Evolutionary conservation across 1,284 basidiomycete genomes (phyloP).

Genomic region (Sporisorium scitamineum): DNA sequence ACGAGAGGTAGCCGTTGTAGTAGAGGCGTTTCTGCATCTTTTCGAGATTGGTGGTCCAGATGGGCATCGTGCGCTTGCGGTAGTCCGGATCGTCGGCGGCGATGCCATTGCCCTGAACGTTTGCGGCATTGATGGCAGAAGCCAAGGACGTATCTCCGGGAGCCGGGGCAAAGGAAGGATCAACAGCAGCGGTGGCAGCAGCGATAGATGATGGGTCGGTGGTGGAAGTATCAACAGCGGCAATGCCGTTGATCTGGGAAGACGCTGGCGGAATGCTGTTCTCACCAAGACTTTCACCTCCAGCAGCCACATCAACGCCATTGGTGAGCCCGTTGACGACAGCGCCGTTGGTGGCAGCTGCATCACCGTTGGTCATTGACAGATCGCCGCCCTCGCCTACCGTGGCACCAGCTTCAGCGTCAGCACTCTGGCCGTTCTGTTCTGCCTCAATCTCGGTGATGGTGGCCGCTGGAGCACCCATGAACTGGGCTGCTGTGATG

Average conservation of each 20-base stretch:
- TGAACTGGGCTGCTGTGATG: slow-evolving; percentile 48
- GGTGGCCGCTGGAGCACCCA: slow-evolving; percentile 14
- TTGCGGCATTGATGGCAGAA: slow-evolving; percentile 8
- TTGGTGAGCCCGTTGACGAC: not conserved
- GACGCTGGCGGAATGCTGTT: slow-evolving; percentile 14
- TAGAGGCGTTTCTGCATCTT: slow-evolving; percentile 88
- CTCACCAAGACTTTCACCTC: not conserved
- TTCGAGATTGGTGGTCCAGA: slow-evolving; percentile 75
- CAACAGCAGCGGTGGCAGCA: not conserved
- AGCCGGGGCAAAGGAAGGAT: not conserved
- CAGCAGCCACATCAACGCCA: not conserved
- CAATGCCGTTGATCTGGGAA: slow-evolving; percentile 25
- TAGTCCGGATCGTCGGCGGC: slow-evolving; percentile 29
- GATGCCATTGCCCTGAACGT: slow-evolving; percentile 4
- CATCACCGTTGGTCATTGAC: slow-evolving; percentile 30
- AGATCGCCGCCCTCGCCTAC: slow-evolving; percentile 19
- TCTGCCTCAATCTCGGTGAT: slow-evolving; percentile 16
- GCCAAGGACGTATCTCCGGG: slow-evolving; percentile 17
- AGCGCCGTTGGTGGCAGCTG: slow-evolving; percentile 10
- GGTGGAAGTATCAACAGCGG: not conserved
- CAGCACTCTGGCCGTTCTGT: not conserved
- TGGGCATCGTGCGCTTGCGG: slow-evolving; percentile 56
- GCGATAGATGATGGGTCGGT: not conserved
- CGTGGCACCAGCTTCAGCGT: slow-evolving; percentile 4
- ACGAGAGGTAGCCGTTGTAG: slow-evolving; percentile 87